Evolutionary conservation across 495 filamentous ascomycete genomes (phyloP), one percentile per base, ranked within the genome.

Genomic region (Aspergillus nanangensis): DNA sequence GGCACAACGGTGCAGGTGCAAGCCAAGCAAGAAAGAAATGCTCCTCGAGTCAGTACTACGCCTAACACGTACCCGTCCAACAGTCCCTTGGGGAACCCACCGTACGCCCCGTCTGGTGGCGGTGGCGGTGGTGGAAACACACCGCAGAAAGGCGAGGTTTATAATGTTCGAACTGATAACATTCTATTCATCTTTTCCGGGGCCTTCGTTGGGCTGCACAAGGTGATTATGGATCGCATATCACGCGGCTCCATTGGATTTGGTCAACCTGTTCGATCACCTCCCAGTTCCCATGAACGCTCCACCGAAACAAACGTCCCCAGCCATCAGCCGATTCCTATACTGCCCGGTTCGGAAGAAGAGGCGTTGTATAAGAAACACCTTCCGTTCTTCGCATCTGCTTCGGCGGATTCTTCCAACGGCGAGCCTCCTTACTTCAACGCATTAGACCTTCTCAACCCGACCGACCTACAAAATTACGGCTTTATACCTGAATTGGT

Each of bases 181-280:
- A 98, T 98, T 45, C 77, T 98, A 14, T 98, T 98, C 63, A 86
- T 98, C 37, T 96, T 90, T 64, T 91, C 90, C 11, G 93, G 93
- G 13, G 93, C 93, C 8, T 98, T 98, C 57, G 87, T 92, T 20
- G 93, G 93, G 8, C 78, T 98, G 9, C 84, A 96, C 55, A 96
- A 95, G 58, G 76, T 86, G 20, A 81, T 97, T 37, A 78, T 92
- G 47, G 83, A 93, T 38, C 81, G 93, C 20, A 83, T 96, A 45
- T 82, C 88, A 13, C 87, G 87, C 50, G 90, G 90, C 5, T 87
- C 86, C 5, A 93, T 98, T 29, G 93, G 93, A 2, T 98, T 98
- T 53, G 91, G 90, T 23, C 88, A 91, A 5, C 78, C 83, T 4
- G 80, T 96, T 8, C 82, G 88, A 10, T 57, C 67, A 31, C 61